Conservation (phyloP, 441 rosid genomes). For the Codiaeum variegatum region DNA sequence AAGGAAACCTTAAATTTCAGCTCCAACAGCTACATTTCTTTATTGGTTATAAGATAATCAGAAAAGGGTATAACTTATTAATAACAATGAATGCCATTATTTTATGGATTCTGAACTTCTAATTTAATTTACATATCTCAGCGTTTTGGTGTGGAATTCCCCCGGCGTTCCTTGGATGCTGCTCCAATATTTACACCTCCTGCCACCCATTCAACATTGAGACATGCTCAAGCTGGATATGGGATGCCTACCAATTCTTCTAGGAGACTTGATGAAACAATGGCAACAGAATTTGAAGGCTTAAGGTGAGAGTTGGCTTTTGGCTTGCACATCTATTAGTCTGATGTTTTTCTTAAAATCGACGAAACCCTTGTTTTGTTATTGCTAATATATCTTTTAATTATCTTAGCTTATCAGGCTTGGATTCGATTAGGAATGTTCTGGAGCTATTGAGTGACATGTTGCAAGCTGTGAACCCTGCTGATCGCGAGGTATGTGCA, state of each 20-base stretch:
- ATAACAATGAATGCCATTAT: neutral
- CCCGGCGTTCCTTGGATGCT: constrained; percentile 66
- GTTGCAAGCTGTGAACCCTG: constrained; percentile 89
- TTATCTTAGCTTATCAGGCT: constrained; percentile 60
- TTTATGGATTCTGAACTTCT: constrained; percentile 1
- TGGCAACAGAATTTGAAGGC: constrained; percentile 84
- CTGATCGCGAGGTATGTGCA: constrained; percentile 50
- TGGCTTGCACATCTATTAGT: neutral
- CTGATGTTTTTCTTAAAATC: constrained; percentile 1
- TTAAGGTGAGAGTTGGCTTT: constrained; percentile 53
- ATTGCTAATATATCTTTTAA: constrained; percentile 23
- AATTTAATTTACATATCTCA: constrained; percentile 31
- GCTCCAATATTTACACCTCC: constrained; percentile 95
- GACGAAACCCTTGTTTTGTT: neutral
- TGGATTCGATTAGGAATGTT: constrained; percentile 77
- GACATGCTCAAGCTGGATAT: constrained; percentile 56
- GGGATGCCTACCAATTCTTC: constrained; percentile 89
- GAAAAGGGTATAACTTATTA: neutral
- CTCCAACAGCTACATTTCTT: constrained; percentile 76
- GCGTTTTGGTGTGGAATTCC: constrained; percentile 88
- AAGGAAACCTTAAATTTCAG: constrained; percentile 42
- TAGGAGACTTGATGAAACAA: constrained; percentile 91
- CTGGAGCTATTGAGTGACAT: constrained; percentile 85
- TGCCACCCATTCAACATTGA: constrained; percentile 48
- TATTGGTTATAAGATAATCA: neutral